These are phyloP conservation scores for Calonectria honghensis DNA, from an alignment of 2,329 filamentous ascomycete species.

Conservation along the genomic window DNA sequence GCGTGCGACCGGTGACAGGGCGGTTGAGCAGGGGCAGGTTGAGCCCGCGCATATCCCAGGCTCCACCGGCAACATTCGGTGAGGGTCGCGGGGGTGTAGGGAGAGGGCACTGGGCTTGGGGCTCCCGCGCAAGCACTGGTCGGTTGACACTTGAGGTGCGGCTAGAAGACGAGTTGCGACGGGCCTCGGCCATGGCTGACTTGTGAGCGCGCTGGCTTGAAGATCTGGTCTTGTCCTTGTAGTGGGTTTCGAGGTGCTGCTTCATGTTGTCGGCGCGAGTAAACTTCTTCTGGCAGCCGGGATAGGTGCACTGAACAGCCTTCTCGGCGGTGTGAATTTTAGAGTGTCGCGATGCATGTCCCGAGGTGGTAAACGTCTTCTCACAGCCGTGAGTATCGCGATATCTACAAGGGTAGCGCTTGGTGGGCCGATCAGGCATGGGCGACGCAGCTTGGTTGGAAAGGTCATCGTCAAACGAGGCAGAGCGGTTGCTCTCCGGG, in stretches of 20 bases:
- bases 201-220: conserved; percentile 60
- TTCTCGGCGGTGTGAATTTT: conserved; percentile 91
- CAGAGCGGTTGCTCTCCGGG: conserved; percentile 66
- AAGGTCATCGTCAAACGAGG: conserved; percentile 71
- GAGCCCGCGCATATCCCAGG: conserved; percentile 69
- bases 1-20: conserved; percentile 64
- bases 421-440: conserved; percentile 70
- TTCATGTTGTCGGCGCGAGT: conserved; percentile 92
- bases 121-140: conserved; percentile 53
- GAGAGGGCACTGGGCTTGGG: conserved; percentile 61
- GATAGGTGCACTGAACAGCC: conserved; percentile 80
- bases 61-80: conserved; percentile 57
- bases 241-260: conserved; percentile 87
- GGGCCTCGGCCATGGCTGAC: conserved; percentile 57
- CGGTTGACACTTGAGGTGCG: conserved; percentile 55
- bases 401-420: conserved; percentile 85
- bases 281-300: conserved; percentile 86
- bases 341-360: conserved; percentile 88
- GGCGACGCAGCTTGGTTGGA: conserved; percentile 62
- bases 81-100: conserved; percentile 62
- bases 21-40: conserved; percentile 67
- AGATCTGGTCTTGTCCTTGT: conserved; percentile 75
- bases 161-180: conserved; percentile 58
- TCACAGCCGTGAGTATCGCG: conserved; percentile 82
- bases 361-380: conserved; percentile 89